Evolutionary conservation across 768 basidiomycete genomes (phyloP).

Genomic region (Tylopilus felleus): DNA sequence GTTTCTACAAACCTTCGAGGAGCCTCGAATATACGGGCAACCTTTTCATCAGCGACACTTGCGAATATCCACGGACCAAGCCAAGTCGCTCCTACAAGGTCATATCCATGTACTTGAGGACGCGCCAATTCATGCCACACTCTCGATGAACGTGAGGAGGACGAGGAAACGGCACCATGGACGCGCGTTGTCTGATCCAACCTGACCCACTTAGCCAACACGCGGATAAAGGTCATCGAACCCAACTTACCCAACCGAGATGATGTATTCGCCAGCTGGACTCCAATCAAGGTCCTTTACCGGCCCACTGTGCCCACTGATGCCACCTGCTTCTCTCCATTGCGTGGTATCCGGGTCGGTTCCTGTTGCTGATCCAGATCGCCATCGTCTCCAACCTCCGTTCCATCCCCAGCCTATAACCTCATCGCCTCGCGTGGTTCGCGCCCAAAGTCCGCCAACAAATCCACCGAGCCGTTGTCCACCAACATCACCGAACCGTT

Average conservation of each 20-base stretch:
- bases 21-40: slow-evolving; percentile 90
- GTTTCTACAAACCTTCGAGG: slow-evolving; percentile 74
- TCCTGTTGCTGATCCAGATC: slow-evolving; percentile 30
- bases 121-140: slow-evolving; percentile 87
- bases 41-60: slow-evolving; percentile 95
- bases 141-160: slow-evolving; percentile 9
- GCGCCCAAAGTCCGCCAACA: slow-evolving; percentile 83
- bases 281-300: slow-evolving; percentile 87
- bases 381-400: slow-evolving; percentile 92
- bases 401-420: slow-evolving; percentile 90
- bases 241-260: slow-evolving; percentile 71
- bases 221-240: background rate
- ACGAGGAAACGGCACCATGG: slow-evolving; percentile 56
- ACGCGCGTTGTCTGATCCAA: slow-evolving; percentile 91
- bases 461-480: slow-evolving; percentile 89
- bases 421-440: slow-evolving; percentile 44
- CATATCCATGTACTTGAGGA: slow-evolving; percentile 97
- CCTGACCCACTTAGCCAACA: slow-evolving; percentile 38
- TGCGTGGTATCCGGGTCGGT: slow-evolving; percentile 33
- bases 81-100: slow-evolving; percentile 77
- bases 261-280: slow-evolving; percentile 77
- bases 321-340: slow-evolving; percentile 78
- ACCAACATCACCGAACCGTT: slow-evolving; percentile 94
- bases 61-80: slow-evolving; percentile 75
- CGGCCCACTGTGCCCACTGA: slow-evolving; percentile 80